Percentiles rank a stretch among this genome's conserved stretches.
phyloP scores from a whole-genome alignment of 257 asterid species.

The Ophiorrhiza pumila region DNA sequence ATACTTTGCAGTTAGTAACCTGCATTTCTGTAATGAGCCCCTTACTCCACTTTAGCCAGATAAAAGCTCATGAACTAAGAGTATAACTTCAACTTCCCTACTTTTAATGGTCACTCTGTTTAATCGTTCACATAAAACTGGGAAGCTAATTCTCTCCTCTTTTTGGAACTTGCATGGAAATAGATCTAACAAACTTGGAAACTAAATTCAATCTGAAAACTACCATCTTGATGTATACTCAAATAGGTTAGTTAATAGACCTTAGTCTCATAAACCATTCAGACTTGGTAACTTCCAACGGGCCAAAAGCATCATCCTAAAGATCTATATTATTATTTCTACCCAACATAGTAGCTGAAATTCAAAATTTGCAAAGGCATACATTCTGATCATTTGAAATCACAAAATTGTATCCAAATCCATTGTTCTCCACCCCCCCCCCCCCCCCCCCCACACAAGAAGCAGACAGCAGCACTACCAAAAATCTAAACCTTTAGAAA shows the following conservation, averaged over 20 bases:
- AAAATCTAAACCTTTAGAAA: background rate
- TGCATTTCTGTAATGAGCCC: background rate
- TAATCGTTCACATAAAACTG: background rate
- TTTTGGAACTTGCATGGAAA: background rate
- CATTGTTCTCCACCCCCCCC: background rate
- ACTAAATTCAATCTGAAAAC: background rate
- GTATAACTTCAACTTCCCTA: background rate
- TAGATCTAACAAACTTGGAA: background rate
- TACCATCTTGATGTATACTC: background rate
- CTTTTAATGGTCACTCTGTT: background rate
- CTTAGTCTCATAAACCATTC: background rate
- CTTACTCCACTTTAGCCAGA: background rate
- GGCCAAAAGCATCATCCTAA: background rate
- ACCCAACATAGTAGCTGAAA: background rate
- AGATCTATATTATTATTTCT: background rate
- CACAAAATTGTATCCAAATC: background rate
- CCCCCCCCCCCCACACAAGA: background rate
- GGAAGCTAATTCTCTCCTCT: background rate
- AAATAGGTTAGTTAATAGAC: background rate
- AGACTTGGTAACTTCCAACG: background rate
- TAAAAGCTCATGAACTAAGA: background rate
- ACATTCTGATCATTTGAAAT: background rate
- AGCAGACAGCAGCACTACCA: background rate
- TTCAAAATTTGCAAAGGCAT: background rate
- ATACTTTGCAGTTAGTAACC: background rate